phyloP scores from a whole-genome alignment of 2,329 filamentous ascomycete genomes.

The Fusarium humuli region DNA sequence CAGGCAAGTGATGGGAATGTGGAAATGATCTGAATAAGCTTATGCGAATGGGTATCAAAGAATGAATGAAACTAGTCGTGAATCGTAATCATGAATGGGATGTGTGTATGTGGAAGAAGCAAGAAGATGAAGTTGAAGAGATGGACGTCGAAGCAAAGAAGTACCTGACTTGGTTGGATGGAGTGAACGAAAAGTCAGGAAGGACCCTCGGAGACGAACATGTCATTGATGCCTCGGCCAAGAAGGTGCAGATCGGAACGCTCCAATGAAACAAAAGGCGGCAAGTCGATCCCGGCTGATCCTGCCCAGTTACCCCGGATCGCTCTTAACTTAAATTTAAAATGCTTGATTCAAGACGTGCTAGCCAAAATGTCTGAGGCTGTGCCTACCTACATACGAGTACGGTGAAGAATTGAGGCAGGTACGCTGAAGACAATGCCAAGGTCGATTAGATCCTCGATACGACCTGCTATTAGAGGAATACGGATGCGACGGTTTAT shows the following conservation, averaged over 20 bases:
- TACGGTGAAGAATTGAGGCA: not conserved
- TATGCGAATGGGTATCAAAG: constrained; percentile 6
- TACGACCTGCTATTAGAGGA: not conserved
- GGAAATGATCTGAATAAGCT: not conserved
- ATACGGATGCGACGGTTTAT: not conserved
- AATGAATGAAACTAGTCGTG: not conserved
- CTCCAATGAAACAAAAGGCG: constrained; percentile 14
- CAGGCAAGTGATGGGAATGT: not conserved
- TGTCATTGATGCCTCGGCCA: constrained; percentile 16
- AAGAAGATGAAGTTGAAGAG: not conserved
- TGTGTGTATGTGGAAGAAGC: not conserved
- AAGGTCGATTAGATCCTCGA: not conserved
- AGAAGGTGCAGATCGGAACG: constrained; percentile 2
- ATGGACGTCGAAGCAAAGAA: not conserved
- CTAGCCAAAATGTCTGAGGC: not conserved
- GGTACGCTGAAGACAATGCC: not conserved
- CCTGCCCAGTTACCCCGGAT: constrained; percentile 19
- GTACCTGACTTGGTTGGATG: not conserved
- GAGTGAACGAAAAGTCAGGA: not conserved
- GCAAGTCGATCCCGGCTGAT: constrained; percentile 10
- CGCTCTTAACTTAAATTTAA: constrained; percentile 2
- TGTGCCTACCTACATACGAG: constrained; percentile 14
- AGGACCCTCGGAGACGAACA: constrained; percentile 4
- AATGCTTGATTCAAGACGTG: constrained; percentile 7
- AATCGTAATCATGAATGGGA: constrained; percentile 4